These are phyloP conservation scores for Naegleria fowleri DNA, from an alignment of 208 protist species.

Conservation along the genomic window DNA sequence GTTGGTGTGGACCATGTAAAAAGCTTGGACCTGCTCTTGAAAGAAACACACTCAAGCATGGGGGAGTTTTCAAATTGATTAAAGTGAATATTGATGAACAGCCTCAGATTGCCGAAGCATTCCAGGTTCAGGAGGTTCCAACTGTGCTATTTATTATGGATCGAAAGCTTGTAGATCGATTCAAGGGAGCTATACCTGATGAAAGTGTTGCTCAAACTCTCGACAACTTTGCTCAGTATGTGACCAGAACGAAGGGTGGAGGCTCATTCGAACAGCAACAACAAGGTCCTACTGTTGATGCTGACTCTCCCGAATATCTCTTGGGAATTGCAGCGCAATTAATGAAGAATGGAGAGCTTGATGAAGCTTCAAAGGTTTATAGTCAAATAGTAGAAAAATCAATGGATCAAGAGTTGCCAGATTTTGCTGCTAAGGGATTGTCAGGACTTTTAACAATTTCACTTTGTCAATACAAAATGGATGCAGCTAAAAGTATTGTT, in stretches of 20 bases:
- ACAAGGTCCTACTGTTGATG: background rate
- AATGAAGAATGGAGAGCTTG: background rate
- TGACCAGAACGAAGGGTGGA: background rate
- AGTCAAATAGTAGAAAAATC: background rate
- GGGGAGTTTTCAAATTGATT: background rate
- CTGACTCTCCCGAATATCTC: background rate
- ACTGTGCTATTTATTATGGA: background rate
- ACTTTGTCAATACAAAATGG: background rate
- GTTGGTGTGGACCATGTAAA: background rate
- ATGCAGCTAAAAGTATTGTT: background rate
- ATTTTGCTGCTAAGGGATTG: background rate
- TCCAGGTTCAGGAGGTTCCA: background rate
- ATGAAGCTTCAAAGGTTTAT: background rate
- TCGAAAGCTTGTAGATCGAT: background rate
- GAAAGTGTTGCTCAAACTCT: background rate
- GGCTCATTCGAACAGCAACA: background rate
- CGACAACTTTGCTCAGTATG: background rate
- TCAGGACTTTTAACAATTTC: background rate
- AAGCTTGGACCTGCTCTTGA: background rate
- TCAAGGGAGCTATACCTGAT: background rate
- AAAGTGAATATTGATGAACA: background rate
- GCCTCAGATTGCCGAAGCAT: background rate
- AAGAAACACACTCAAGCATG: background rate
- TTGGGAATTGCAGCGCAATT: background rate
- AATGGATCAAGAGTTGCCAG: background rate